These are phyloP conservation scores for Cercospora zeae-maydis DNA, from an alignment of 2,329 filamentous ascomycete genomes.

Conservation along the genomic window DNA sequence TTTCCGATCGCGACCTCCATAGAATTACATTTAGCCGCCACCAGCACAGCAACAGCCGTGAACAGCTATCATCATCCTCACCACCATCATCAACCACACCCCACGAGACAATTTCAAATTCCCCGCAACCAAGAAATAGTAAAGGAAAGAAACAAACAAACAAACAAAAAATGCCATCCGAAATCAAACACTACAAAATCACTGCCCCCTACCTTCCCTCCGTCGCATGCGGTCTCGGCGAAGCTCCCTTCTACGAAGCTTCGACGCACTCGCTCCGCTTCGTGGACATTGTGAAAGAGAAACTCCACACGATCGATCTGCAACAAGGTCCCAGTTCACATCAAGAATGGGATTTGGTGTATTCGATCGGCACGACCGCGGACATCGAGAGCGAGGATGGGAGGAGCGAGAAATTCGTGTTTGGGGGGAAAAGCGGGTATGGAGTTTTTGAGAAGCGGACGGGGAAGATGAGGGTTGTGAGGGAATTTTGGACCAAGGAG, in stretches of 20 bases:
- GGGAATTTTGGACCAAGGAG: constrained; percentile 53
- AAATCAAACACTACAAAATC: constrained; percentile 34
- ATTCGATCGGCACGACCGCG: constrained; percentile 61
- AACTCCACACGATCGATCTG: constrained; percentile 69
- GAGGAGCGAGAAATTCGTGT: constrained; percentile 59
- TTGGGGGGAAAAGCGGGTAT: constrained; percentile 77
- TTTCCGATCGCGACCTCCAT: background rate
- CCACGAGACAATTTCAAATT: no score
- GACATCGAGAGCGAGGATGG: constrained; percentile 66
- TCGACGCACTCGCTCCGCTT: constrained; percentile 60
- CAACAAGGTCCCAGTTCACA: constrained; percentile 57
- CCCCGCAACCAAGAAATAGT: background rate
- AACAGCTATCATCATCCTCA: no score
- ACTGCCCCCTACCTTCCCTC: constrained; percentile 53
- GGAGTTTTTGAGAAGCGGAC: constrained; percentile 68
- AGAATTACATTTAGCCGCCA: background rate
- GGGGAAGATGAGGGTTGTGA: constrained; percentile 55
- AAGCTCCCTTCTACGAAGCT: constrained; percentile 72
- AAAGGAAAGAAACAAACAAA: background rate
- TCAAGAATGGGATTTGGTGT: constrained; percentile 54
- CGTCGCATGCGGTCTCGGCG: constrained; percentile 63
- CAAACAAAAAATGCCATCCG: constrained; percentile 25
- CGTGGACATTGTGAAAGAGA: constrained; percentile 76
- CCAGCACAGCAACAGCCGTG: background rate
- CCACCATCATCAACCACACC: no score